phyloP scores from a whole-genome alignment of 345 rosid species.

The Garcia nutans region DNA sequence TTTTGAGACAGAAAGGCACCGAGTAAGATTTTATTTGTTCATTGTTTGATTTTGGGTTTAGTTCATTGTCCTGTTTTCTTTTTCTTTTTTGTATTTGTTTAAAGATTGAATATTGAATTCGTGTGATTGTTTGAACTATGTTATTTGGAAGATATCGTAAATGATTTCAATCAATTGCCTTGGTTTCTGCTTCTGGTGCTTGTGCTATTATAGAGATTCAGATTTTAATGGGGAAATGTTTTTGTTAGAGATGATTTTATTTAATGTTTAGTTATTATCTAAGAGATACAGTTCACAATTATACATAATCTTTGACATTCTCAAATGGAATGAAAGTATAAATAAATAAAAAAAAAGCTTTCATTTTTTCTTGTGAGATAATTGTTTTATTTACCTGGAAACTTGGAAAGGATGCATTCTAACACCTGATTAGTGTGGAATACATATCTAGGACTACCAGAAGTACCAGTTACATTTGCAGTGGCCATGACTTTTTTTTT shows the following conservation, averaged over 20 bases:
- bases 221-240: neutral
- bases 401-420: neutral
- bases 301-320: neutral
- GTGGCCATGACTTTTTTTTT: neutral
- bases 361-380: neutral
- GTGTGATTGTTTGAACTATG: neutral
- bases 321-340: neutral
- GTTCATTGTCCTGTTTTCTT: neutral
- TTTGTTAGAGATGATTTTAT: neutral
- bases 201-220: too few species aligned
- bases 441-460: neutral
- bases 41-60: neutral
- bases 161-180: neutral
- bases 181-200: neutral
- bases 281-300: neutral
- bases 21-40: constrained; percentile 45
- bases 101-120: neutral
- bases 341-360: neutral
- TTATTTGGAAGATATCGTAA: neutral
- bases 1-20: constrained; percentile 81
- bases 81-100: neutral
- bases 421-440: neutral
- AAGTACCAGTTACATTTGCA: neutral
- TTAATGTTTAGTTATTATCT: neutral
- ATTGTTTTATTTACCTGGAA: neutral